Evolutionary conservation across 768 basidiomycete genomes (phyloP), one percentile per base, ranked within the genome.

Genomic region (Filobasidium floriforme): DNA sequence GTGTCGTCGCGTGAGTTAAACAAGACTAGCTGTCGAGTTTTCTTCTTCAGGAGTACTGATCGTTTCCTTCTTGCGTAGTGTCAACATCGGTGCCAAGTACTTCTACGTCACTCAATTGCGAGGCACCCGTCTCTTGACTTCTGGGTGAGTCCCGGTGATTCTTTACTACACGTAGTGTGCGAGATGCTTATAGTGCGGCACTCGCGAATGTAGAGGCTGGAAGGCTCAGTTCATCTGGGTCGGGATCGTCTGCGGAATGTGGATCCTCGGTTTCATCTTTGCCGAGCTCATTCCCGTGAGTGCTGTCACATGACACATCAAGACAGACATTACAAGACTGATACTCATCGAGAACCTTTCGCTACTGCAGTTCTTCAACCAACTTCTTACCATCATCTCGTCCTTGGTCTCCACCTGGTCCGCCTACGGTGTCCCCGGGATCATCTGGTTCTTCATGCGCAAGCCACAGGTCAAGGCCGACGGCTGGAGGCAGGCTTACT

Each of bases 361-460:
- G 46, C 12, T 12, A 15, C 22, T 9, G 15, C 22, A 66, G 67
- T 73, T 73, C 67, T 73, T 73, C 72, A 73, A 73, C 61, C 68
- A 71, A 49, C 69, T 73, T 24, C 60, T 73, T 29, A 71, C 72
- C 37, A 73, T 73, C 61, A 66, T 73, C 60, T 71, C 70, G 3
- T 71, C 72, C 24, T 52, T 73, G 18, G 71, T 71, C 70, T 71
- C 67, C 18, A 69, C 69, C 18, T 73, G 72, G 72, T 71, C 71
- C 61, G 62, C 68, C 22, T 73, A 62, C 52, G 72, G 72, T 37
- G 51, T 66, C 14, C 60, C 66, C 24, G 70, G 72, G 60, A 65
- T 73, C 59, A 60, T 71, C 19, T 73, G 72, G 72, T 67, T 70
- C 66, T 67, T 68, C 37, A 29, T 67, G 61, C 51, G 61, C 22